These are phyloP conservation scores for Cupressus sempervirens DNA, from an alignment of 75 land plant species.

Conservation along the genomic window DNA sequence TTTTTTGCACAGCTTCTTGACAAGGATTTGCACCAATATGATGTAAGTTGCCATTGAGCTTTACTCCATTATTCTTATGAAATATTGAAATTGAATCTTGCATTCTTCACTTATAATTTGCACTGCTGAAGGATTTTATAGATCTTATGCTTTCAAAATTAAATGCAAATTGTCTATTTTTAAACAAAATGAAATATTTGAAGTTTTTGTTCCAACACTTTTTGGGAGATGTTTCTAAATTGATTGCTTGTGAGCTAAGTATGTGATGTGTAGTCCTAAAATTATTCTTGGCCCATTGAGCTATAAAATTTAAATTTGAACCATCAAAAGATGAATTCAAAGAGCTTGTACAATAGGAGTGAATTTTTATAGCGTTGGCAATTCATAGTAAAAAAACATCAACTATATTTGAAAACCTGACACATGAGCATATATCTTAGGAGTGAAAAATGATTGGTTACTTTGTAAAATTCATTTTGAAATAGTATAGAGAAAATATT, in stretches of 20 bases:
- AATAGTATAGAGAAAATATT: too few relatives aligned
- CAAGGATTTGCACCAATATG: conserved; percentile 90
- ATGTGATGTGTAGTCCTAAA: neutral
- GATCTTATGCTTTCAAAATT: neutral
- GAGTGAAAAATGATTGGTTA: neutral
- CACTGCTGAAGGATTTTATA: neutral
- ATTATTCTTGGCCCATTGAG: neutral
- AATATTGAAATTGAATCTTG: neutral
- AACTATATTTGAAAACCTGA: too few relatives aligned
- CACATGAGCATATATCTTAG: neutral
- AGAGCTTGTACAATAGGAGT: neutral
- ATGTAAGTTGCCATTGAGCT: conserved; percentile 41
- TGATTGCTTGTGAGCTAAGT: neutral
- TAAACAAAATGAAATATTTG: neutral
- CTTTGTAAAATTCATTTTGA: too few relatives aligned
- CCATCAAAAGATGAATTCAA: neutral
- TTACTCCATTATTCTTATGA: neutral
- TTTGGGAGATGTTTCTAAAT: neutral
- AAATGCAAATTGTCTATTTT: neutral
- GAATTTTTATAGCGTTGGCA: neutral
- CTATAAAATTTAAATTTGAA: neutral
- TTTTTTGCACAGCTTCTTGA: conserved; percentile 89
- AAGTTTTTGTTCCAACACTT: neutral
- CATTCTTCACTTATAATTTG: neutral
- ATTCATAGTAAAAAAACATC: too few relatives aligned